Evolutionary conservation across 257 asterid genomes (phyloP), one percentile per base, ranked within the genome.

Genomic region (Solanum pimpinellifolium): DNA sequence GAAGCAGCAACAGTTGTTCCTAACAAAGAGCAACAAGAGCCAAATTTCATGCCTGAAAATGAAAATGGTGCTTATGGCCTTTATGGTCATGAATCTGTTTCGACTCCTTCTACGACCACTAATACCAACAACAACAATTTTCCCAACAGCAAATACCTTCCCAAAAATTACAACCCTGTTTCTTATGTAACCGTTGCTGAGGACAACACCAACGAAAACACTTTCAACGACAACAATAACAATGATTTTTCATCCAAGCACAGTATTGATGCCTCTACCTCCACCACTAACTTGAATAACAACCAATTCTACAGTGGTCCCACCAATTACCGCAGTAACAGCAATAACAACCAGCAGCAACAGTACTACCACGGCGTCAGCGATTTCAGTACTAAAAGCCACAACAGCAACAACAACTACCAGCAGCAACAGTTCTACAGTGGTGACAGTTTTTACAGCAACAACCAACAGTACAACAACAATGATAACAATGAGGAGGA

Each of bases 161-260:
- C 98, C 73, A 94, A 93, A 84, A 96, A 96, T 91, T 96, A 96
- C 93, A 96, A 95, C 91, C 92, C 98, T 1, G 94, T 90, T 35
- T 88, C 98, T 44, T 95, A 94, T 82, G 94, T 94, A 69, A 96
- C 96, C 10, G 90, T 87, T 9, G 92, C 97, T 0, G 96, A 93
- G 41, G 91, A 90, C 9, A 84, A 85, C 84, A 83, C 21, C 1
- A 33, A 42, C 21, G 60, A 47, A 25, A 80, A 47, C 35, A 31
- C 21, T 18, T 29, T 80, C 44, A 47, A 80, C 25, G 31, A 72
- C 27, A 15, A 72, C 29, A 62, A 37, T 37, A 37, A 84, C 65
- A 23, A 68, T 3, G 77, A 84, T 12, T 42, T 84, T 4, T 16
- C 77, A 31, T 29, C 69, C 44, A 80, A 47, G 31, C 65, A 21